A percentile compares a stretch with the other conserved stretches of the same genome.
phyloP scores from a whole-genome alignment of 208 protist species.

The Trypanosoma brucei region DNA sequence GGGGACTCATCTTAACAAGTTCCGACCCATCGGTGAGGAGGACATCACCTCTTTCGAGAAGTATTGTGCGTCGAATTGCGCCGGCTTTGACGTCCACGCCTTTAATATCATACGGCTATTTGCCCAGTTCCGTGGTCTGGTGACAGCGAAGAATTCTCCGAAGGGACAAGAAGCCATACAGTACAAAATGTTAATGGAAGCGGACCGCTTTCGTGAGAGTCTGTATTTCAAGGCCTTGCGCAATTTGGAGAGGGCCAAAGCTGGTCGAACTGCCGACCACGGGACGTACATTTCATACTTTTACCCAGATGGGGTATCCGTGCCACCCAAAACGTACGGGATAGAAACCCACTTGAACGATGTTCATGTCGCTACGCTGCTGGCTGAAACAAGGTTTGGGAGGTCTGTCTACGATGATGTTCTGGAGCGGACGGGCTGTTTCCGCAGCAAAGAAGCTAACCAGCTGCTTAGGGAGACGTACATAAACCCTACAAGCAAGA shows the following conservation, averaged over 20 bases:
- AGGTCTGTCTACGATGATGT: constrained; percentile 80
- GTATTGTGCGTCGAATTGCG: constrained; percentile 62
- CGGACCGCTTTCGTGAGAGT: constrained; percentile 54
- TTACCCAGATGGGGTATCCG: constrained; percentile 10
- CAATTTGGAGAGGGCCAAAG: constrained; percentile 33
- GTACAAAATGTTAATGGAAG: constrained; percentile 42
- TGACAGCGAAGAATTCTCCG: constrained; percentile 13
- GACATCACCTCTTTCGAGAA: constrained; percentile 61
- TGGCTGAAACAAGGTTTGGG: constrained; percentile 48
- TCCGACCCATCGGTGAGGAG: constrained; percentile 57
- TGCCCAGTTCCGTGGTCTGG: constrained; percentile 47
- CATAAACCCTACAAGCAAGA: constrained; percentile 1
- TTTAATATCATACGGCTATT: constrained; percentile 76
- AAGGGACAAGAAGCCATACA: constrained; percentile 24
- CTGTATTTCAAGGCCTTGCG: constrained; percentile 53
- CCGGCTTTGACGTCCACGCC: constrained; percentile 26
- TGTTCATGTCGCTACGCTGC: constrained; percentile 49
- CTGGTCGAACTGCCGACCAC: constrained; percentile 59
- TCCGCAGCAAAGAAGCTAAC: constrained; percentile 32
- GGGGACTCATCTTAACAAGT: constrained; percentile 28
- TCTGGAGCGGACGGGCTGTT: constrained; percentile 38
- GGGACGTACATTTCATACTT: constrained; percentile 31
- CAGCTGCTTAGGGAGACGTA: constrained; percentile 18
- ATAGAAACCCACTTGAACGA: constrained; percentile 42
- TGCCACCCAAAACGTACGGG: constrained; percentile 38